Percentiles rank a stretch among this genome's conserved stretches.
phyloP scores from a whole-genome alignment of 2,329 filamentous ascomycete species.

The Aulographum hederae region DNA sequence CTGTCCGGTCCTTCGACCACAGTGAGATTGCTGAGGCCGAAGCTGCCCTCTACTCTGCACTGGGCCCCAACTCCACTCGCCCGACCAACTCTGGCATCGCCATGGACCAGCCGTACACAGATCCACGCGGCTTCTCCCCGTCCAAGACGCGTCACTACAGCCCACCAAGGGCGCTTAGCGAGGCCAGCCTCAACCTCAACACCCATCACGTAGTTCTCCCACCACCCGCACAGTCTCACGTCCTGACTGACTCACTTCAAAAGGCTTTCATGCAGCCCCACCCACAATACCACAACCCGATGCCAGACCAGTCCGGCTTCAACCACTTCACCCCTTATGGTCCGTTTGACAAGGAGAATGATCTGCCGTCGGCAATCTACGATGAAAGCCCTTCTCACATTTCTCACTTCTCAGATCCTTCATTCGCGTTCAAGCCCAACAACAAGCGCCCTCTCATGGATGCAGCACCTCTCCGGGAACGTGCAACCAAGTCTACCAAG shows the following conservation, averaged over 20 bases:
- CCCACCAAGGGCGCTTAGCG: slow-evolving; percentile 40
- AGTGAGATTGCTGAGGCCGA: slow-evolving; percentile 27
- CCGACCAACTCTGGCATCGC: slow-evolving; percentile 42
- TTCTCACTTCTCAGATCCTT: slow-evolving; percentile 27
- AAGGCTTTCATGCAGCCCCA: slow-evolving; percentile 25
- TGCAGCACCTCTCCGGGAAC: slow-evolving; percentile 53
- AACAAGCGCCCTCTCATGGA: slow-evolving; percentile 51
- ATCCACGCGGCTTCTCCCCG: slow-evolving; percentile 44
- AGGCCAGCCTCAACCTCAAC: slow-evolving; percentile 48
- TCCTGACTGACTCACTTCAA: slow-evolving; percentile 46
- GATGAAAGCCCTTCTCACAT: slow-evolving; percentile 14
- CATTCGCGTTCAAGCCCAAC: slow-evolving; percentile 25
- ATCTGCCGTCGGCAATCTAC: slow-evolving; percentile 12
- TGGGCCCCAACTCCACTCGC: slow-evolving; percentile 23
- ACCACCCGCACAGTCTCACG: slow-evolving; percentile 37
- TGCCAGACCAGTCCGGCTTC: not conserved
- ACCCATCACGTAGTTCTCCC: slow-evolving; percentile 49
- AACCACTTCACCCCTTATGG: not conserved
- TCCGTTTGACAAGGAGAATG: slow-evolving; percentile 30
- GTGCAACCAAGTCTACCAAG: slow-evolving; percentile 50
- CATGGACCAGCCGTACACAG: slow-evolving; percentile 40
- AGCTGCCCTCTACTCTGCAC: slow-evolving; percentile 30
- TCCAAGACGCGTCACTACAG: slow-evolving; percentile 44
- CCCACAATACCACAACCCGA: not conserved
- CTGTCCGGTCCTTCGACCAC: slow-evolving; percentile 23